These are phyloP conservation scores for Purpureocillium lavendulum DNA, from an alignment of 2,329 filamentous ascomycete species.

Conservation along the genomic window DNA sequence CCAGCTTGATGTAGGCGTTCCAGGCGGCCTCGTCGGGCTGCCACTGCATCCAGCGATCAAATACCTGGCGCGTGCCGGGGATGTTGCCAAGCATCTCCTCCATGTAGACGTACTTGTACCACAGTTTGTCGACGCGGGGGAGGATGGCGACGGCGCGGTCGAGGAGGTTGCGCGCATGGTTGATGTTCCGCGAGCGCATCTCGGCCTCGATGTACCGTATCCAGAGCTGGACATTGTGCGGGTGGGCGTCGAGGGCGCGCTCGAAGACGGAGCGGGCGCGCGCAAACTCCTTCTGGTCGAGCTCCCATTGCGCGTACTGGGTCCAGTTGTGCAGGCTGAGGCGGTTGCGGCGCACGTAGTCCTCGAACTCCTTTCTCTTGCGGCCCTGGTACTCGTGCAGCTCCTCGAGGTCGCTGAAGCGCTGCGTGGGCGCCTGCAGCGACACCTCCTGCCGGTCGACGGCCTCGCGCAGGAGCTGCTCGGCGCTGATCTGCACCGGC, in stretches of 20 bases:
- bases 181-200: constrained; percentile 90
- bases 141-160: constrained; percentile 91
- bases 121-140: constrained; percentile 88
- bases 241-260: constrained; percentile 83
- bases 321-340: constrained; percentile 99
- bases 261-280: constrained; percentile 91
- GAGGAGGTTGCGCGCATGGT: constrained; percentile 88
- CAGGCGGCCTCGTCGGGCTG: constrained; percentile 93
- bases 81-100: constrained; percentile 97
- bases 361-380: constrained; percentile 94
- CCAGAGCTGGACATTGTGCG: constrained; percentile 82
- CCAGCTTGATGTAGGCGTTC: constrained; percentile 92
- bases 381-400: constrained; percentile 94
- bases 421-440: constrained; percentile 83
- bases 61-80: constrained; percentile 83
- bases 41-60: constrained; percentile 98
- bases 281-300: constrained; percentile 95
- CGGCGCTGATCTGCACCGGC: constrained; percentile 85
- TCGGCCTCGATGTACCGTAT: constrained; percentile 91
- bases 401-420: constrained; percentile 94
- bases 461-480: constrained; percentile 93
- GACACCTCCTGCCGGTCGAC: constrained; percentile 90
- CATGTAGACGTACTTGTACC: constrained; percentile 99
- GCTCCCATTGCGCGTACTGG: constrained; percentile 93
- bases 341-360: constrained; percentile 91